Percentiles rank a stretch among this genome's conserved stretches.
Evolutionary conservation across 2,329 filamentous ascomycete species (phyloP).

Genomic region (Aspergillus amoenus): DNA sequence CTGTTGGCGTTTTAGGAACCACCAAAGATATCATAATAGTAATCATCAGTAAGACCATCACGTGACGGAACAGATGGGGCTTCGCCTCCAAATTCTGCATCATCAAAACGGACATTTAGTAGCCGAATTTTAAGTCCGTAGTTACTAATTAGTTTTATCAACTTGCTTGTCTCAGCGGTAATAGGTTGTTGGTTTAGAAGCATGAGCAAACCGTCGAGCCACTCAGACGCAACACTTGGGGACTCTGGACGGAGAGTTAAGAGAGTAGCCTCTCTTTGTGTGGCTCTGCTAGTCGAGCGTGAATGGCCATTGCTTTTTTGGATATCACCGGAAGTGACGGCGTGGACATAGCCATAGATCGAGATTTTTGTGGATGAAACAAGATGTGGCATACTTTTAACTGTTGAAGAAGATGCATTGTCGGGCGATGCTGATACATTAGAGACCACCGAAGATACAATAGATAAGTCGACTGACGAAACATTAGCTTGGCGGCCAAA

Average conservation of each 20-base stretch:
- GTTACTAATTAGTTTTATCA: conserved; percentile 80
- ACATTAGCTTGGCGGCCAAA: neutral
- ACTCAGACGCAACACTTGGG: conserved; percentile 85
- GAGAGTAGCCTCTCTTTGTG: conserved; percentile 67
- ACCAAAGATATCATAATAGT: conserved; percentile 77
- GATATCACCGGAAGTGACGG: conserved; percentile 33
- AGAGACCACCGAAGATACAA: conserved; percentile 88
- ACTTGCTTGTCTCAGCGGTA: conserved; percentile 90
- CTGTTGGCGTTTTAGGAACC: neutral
- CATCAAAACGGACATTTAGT: conserved; percentile 86
- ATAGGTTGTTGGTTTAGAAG: conserved; percentile 92
- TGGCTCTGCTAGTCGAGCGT: conserved; percentile 34
- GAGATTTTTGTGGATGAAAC: conserved; percentile 76
- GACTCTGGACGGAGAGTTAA: conserved; percentile 79
- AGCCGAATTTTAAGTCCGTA: conserved; percentile 92
- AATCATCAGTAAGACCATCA: conserved; percentile 86
- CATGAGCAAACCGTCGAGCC: conserved; percentile 95
- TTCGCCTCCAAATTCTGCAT: conserved; percentile 67
- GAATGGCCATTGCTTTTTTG: conserved; percentile 31
- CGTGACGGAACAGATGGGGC: conserved; percentile 75
- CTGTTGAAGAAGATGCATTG: conserved; percentile 47
- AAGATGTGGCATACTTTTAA: conserved; percentile 43
- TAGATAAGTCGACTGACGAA: conserved; percentile 69
- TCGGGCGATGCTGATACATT: conserved; percentile 73
- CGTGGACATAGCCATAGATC: conserved; percentile 69